phyloP scores from a whole-genome alignment of 2,329 filamentous ascomycete genomes.

The Karstenula rhodostoma region DNA sequence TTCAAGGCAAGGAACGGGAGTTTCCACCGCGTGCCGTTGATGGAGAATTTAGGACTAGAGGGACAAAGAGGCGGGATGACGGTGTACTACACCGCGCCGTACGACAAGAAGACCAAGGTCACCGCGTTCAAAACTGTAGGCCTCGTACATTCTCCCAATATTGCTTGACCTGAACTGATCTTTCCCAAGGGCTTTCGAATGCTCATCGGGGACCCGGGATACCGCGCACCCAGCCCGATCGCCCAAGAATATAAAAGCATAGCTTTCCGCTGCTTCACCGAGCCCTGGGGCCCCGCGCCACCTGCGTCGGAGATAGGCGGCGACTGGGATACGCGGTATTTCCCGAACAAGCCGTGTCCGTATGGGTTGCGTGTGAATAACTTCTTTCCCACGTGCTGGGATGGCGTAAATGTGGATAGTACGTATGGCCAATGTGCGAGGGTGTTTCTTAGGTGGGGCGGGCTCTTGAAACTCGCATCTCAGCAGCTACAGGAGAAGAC shows the following conservation, averaged over 20 bases:
- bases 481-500: too few species aligned
- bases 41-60: constrained; percentile 19
- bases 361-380: constrained; percentile 68
- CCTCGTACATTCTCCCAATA: not conserved
- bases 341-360: constrained; percentile 53
- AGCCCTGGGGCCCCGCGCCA: constrained; percentile 15
- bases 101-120: constrained; percentile 27
- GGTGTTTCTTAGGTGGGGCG: too few species aligned
- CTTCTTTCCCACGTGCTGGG: constrained; percentile 67
- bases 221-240: constrained; percentile 19
- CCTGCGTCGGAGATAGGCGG: constrained; percentile 13
- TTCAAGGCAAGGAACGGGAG: constrained; percentile 22
- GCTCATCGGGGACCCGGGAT: constrained; percentile 25
- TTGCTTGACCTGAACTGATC: not conserved
- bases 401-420: constrained; percentile 55
- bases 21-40: constrained; percentile 24
- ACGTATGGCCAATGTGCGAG: too few species aligned
- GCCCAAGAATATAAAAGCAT: constrained; percentile 52
- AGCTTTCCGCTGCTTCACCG: constrained; percentile 27
- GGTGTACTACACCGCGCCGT: constrained; percentile 27
- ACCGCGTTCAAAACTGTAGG: constrained; percentile 25
- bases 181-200: constrained; percentile 28
- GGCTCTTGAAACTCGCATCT: too few species aligned
- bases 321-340: constrained; percentile 32
- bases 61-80: constrained; percentile 27